These are phyloP conservation scores for Coleophoma crateriformis DNA, from an alignment of 2,329 filamentous ascomycete species.

Conservation along the genomic window DNA sequence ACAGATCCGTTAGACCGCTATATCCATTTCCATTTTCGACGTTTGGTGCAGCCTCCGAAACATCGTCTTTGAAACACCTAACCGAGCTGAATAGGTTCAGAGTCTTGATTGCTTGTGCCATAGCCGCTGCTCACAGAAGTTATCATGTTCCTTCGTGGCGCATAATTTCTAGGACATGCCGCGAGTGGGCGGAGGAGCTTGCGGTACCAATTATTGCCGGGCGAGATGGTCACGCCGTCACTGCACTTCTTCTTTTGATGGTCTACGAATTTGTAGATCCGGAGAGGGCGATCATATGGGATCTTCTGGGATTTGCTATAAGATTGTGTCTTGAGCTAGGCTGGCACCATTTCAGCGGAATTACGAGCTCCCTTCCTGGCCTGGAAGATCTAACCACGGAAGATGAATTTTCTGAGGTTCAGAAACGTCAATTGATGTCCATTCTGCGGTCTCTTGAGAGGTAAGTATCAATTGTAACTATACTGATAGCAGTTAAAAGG, in stretches of 20 bases:
- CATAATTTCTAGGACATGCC: background rate
- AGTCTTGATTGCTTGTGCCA: background rate
- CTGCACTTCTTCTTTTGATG: background rate
- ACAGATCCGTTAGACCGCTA: background rate
- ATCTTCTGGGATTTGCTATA: conserved; percentile 1
- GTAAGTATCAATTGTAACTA: background rate
- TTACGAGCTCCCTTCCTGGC: background rate
- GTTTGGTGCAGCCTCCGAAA: background rate
- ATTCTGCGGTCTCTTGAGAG: background rate
- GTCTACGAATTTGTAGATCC: conserved; percentile 2
- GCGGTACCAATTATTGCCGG: background rate
- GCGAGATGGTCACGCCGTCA: background rate
- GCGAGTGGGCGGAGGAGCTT: background rate
- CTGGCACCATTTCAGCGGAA: background rate
- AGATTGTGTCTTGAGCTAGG: background rate
- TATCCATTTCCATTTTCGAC: background rate
- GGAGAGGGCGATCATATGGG: background rate
- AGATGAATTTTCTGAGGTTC: background rate
- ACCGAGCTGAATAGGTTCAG: background rate
- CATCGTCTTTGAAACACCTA: background rate
- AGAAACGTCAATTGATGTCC: background rate
- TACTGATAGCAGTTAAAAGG: background rate
- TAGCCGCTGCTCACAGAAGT: background rate
- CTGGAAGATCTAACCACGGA: background rate
- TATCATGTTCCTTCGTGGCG: background rate